These are phyloP conservation scores for Suhomyces bokatorum DNA, from an alignment of 1,139 yeast genomes.

Conservation along the genomic window DNA sequence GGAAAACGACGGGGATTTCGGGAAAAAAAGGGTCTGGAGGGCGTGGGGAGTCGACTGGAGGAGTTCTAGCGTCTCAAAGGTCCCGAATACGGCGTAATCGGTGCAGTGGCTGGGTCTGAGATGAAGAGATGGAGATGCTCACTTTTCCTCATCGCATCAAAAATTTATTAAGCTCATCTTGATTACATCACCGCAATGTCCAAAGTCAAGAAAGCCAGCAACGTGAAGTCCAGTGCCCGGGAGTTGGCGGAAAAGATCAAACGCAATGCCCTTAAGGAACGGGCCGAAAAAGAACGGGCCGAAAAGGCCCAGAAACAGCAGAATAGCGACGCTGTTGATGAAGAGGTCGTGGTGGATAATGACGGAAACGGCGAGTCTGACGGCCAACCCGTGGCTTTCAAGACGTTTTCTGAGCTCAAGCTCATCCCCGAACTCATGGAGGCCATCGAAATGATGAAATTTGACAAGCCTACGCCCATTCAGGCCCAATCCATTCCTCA, in stretches of 20 bases:
- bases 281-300: constrained; percentile 22
- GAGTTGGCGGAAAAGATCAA: constrained; percentile 53
- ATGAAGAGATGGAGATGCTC: neutral
- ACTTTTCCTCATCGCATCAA: constrained; percentile 1
- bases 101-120: neutral
- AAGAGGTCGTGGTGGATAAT: constrained; percentile 17
- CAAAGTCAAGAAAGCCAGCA: constrained; percentile 13
- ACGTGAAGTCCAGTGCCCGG: constrained; percentile 20
- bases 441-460: constrained; percentile 70
- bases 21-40: no score
- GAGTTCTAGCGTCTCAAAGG: no score
- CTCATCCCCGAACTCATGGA: constrained; percentile 81
- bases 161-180: constrained; percentile 3
- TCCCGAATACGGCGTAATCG: no score
- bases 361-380: constrained; percentile 8
- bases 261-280: constrained; percentile 44
- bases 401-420: constrained; percentile 51
- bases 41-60: no score
- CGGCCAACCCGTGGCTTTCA: constrained; percentile 22
- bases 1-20: neutral
- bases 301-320: constrained; percentile 19
- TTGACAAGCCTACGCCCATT: constrained; percentile 79
- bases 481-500: constrained; percentile 91
- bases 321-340: constrained; percentile 13
- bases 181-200: constrained; percentile 13